These are phyloP conservation scores for Claviceps fusiformis DNA, from an alignment of 2,329 filamentous ascomycete genomes.

Conservation along the genomic window DNA sequence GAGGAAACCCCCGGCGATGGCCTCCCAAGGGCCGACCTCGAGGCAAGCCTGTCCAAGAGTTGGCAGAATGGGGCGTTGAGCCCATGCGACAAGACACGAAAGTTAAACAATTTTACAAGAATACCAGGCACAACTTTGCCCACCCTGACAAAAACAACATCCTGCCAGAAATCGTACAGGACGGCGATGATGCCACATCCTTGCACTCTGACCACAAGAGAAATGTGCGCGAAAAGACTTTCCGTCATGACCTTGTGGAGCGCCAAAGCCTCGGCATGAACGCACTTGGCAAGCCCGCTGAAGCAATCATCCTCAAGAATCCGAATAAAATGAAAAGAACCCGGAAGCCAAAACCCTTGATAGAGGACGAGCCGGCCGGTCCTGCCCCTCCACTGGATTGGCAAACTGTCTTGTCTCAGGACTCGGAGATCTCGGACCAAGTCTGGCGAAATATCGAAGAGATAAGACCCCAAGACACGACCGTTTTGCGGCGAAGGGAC, in stretches of 20 bases:
- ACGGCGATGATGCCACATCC: neutral
- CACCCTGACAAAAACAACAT: neutral
- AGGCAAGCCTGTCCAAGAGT: conserved; percentile 1
- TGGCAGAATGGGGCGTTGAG: conserved; percentile 7
- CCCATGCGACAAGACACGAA: neutral
- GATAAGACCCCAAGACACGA: conserved; percentile 28
- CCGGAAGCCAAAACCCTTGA: conserved; percentile 7
- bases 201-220: neutral
- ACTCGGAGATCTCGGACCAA: conserved; percentile 18
- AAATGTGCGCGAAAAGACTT: neutral
- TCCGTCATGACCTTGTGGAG: conserved; percentile 15
- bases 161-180: neutral
- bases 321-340: conserved; percentile 17
- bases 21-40: neutral
- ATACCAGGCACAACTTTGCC: neutral
- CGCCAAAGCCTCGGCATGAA: conserved; percentile 18
- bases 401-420: conserved; percentile 16
- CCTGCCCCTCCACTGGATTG: conserved; percentile 15
- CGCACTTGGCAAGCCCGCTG: conserved; percentile 23
- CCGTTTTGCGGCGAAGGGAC: conserved; percentile 22
- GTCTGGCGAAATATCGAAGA: conserved; percentile 33
- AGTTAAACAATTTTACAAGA: neutral
- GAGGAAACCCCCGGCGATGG: neutral
- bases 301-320: conserved; percentile 34
- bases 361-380: conserved; percentile 9